Evolutionary conservation across 345 rosid species (phyloP), one percentile per base, ranked within the genome.

Genomic region (Hypericum androsaemum): DNA sequence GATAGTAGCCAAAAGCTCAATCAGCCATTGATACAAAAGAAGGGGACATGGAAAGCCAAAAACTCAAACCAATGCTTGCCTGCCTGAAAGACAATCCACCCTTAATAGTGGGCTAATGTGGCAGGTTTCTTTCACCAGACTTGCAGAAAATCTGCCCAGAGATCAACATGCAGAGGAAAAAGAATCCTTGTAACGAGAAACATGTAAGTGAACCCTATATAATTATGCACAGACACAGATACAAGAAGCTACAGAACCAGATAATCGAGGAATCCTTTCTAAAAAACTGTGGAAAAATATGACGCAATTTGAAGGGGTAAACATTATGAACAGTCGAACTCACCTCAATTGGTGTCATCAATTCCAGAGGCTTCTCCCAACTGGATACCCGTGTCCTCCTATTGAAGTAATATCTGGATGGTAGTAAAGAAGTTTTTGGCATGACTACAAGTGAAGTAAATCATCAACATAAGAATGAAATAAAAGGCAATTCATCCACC

Each of bases 271-370:
- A 10, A 28, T 10, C 32, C 36, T 12, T 12, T 12, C 37, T 13
- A 9, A 17, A 49, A 22, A 17, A 49, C 2, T 3, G 11, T 2
- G n/a, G 12, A 7, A 37, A 28, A 11, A 22, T 8, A 5, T 16
- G 7, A 49, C 17, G 53, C 7, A 10, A 22, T 49, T 7, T 9
- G 12, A 6, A 5, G 32, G 11, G n/a, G 10, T 7, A 12, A 49
- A 28, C 53, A 56, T 50, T 53, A 39, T 50, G 37, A 52, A n/a
- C n/a, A n/a, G n/a, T n/a, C 8, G 47, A 60, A 64, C 76, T 81
- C 69, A 85, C 96, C 98, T 92, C 98, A 74, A 71, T 71, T 39
- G 79, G 80, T 9, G 96, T 85, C 96, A 92, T 85, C 77, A 92
- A 70, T 62, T 88, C 96, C 49, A 71, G 60, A 54, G 98, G 98